Base-by-base conservation (phyloP, 108 stramenopile species). In the Cyclotella choctawhatcheeana region DNA sequence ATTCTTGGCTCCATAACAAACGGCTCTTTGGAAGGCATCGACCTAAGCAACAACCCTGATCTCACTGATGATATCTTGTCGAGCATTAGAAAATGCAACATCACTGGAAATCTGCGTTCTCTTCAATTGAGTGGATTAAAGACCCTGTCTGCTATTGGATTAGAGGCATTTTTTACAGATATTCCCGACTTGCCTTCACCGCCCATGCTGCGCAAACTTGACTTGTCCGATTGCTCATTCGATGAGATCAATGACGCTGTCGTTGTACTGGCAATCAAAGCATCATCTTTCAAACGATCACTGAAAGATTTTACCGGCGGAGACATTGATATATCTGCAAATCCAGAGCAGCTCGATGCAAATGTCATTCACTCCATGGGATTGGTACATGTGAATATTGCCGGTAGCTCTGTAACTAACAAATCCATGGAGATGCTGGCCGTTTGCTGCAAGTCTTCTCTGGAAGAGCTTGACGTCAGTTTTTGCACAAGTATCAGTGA, bases 231-330 rank as follows among this genome's bases (percentile, higher is more conserved):
- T 20, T 86, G 87, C 53, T 83, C 85, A 34, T 73, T 84, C 43
- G 83, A 89, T 34, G 82, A 88, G 20, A 86, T 94, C 4, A 90
- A 86, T 21, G 93, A 94, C 65, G 56, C 85, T 10, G 79, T 94
- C 20, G 22, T 94, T 10, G 56, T 58, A 24, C 56, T 88, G 58
- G 89, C 81, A 13, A 76, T 79, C 0, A 82, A 83, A 31, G 58
- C 86, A 44, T 86, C 84, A 18, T 55, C 74, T 35, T 77, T 83
- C 25, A 68, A 75, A 44, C 68, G 63, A 25, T 70, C 70, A 55
- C 64, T 67, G 43, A 61, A 56, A 2, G 78, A 67, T 55, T 64
- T 47, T 7, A 31, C 37, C 12, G 44, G 26, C 21, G 58, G 53
- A 51, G 69, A 61, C 14, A 21, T 60, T 30, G 20, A 64, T 53